A percentile compares a stretch with the other conserved stretches of the same genome.
Evolutionary conservation across 495 filamentous ascomycete genomes (phyloP).

Genomic region (Trichoderma reesei): DNA sequence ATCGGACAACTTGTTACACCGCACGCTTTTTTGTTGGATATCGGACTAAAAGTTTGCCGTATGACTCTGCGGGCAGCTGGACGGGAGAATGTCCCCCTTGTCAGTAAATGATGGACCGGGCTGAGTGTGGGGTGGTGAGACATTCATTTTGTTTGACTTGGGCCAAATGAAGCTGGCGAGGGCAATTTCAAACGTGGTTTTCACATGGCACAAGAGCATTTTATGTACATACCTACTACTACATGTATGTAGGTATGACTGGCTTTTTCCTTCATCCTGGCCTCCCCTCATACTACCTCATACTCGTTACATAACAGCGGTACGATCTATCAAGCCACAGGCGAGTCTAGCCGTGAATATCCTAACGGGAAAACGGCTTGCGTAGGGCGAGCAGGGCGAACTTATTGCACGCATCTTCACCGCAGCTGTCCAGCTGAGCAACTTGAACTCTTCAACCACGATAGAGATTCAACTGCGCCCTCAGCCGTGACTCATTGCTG

Average conservation of each 20-base stretch:
- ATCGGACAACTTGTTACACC: too few species aligned
- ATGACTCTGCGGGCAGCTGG: too few species aligned
- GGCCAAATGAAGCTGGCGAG: not conserved
- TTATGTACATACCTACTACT: not conserved
- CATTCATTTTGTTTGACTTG: not conserved
- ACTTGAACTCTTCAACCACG: not conserved
- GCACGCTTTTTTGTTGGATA: too few species aligned
- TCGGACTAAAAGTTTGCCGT: too few species aligned
- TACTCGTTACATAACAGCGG: too few species aligned
- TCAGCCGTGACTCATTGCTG: not conserved
- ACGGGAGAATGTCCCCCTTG: too few species aligned
- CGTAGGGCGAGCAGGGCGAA: not conserved
- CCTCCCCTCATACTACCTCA: too few species aligned
- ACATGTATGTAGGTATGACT: too few species aligned
- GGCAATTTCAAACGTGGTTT: not conserved
- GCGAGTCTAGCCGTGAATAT: conserved; percentile 1
- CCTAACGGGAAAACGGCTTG: not conserved
- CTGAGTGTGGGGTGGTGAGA: not conserved
- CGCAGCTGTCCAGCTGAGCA: not conserved
- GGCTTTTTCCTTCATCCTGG: too few species aligned
- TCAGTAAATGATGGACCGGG: not conserved
- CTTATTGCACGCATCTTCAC: not conserved
- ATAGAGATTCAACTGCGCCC: not conserved
- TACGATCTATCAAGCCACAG: too few species aligned
- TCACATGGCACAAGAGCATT: not conserved